Percentiles rank a stretch among this genome's conserved stretches.
Conservation (phyloP, 352 stramenopile genomes). For the Elongisporangium prolatum region DNA sequence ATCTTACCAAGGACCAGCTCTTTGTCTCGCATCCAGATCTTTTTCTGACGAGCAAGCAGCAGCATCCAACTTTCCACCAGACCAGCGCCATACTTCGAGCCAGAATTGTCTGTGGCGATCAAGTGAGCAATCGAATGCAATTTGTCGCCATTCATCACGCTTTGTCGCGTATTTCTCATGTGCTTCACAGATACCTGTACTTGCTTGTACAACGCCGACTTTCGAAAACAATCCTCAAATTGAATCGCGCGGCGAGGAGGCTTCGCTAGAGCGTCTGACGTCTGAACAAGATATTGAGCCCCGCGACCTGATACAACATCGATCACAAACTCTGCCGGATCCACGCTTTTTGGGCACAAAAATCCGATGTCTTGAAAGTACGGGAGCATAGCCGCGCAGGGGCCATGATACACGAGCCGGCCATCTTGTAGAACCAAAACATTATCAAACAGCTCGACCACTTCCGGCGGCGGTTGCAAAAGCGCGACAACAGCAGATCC, state of each 20-base stretch:
- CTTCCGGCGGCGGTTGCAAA: constrained; percentile 71
- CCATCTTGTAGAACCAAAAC: constrained; percentile 88
- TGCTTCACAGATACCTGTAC: neutral
- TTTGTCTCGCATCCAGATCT: constrained; percentile 18
- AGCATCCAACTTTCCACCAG: constrained; percentile 6
- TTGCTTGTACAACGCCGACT: constrained; percentile 10
- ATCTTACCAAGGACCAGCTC: constrained; percentile 20
- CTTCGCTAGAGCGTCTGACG: neutral
- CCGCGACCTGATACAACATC: constrained; percentile 21
- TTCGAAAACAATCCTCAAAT: constrained; percentile 15
- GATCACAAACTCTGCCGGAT: constrained; percentile 22
- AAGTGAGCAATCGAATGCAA: constrained; percentile 7
- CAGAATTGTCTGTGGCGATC: constrained; percentile 2
- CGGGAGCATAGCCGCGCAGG: constrained; percentile 27
- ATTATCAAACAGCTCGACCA: constrained; percentile 91
- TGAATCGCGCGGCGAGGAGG: constrained; percentile 10
- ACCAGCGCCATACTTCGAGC: constrained; percentile 7
- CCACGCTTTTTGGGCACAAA: constrained; percentile 24
- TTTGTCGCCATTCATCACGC: constrained; percentile 3
- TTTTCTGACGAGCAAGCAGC: constrained; percentile 17
- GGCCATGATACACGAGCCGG: constrained; percentile 86
- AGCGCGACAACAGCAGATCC: constrained; percentile 32
- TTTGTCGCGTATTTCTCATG: neutral
- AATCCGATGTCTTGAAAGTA: constrained; percentile 81
- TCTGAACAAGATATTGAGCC: constrained; percentile 7